A percentile compares a stretch with the other conserved stretches of the same genome.
Conservation (phyloP, 2,329 filamentous ascomycete species). For the Ophiosphaerella narmari region DNA sequence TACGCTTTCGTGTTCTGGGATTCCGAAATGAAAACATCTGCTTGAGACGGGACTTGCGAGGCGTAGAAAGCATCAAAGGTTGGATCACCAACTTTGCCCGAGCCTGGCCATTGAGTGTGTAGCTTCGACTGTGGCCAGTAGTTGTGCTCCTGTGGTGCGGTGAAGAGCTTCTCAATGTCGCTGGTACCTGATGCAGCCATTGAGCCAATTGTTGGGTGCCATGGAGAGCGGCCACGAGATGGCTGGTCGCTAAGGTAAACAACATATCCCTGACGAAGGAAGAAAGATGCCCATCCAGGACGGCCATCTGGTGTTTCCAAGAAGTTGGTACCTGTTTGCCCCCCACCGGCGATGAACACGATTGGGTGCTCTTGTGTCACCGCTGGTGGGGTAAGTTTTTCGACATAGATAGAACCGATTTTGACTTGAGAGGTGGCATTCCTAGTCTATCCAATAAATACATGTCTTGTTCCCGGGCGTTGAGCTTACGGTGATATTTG, state of each 20-base stretch:
- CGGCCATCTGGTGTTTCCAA: conserved; percentile 55
- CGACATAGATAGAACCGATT: conserved; percentile 25
- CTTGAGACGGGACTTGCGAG: conserved; percentile 48
- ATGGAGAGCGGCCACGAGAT: conserved; percentile 53
- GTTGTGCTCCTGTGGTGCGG: conserved; percentile 41
- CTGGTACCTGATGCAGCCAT: conserved; percentile 13
- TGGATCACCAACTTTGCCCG: conserved; percentile 48
- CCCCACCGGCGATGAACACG: conserved; percentile 35
- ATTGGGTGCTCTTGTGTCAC: conserved; percentile 21
- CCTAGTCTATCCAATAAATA: conserved; percentile 3
- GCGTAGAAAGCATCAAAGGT: conserved; percentile 57
- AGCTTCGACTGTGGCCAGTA: conserved; percentile 50
- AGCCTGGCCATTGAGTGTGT: conserved; percentile 52
- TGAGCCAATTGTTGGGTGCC: conserved; percentile 41
- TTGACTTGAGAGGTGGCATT: conserved; percentile 14
- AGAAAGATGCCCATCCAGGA: conserved; percentile 56
- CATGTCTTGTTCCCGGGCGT: not conserved
- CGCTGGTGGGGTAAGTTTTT: conserved; percentile 26
- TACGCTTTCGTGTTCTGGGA: conserved; percentile 47
- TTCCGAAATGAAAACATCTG: conserved; percentile 34
- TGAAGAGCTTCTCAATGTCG: conserved; percentile 36
- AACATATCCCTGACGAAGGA: conserved; percentile 53
- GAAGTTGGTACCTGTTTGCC: conserved; percentile 39
- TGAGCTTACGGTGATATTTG: conserved; percentile 15
- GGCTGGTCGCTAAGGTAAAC: conserved; percentile 56